Base-by-base conservation (phyloP, 345 rosid species). In the Eucalyptus brandiana region DNA sequence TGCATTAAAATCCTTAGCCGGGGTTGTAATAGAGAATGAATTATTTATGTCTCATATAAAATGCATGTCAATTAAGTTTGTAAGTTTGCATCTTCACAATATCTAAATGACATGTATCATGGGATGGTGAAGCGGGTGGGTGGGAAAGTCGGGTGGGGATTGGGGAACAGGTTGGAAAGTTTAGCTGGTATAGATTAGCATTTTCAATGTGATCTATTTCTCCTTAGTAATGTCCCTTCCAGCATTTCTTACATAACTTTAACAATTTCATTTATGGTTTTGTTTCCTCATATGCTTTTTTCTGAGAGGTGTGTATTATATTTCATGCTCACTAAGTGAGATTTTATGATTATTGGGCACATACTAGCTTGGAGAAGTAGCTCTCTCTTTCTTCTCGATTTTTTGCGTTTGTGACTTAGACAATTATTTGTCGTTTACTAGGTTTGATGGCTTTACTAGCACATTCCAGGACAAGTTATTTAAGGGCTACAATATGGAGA, bases 361-460 rank as follows among this genome's bases (percentile, higher is more conserved):
- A 2, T 85, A 44, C 21, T 14, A 85, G 19, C 54, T 30, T 47
- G 53, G 87, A n/a, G 54, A 86, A 65, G 32, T 56, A 62, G 72
- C 54, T 81, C 47, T 58, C 7, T 81, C 62, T 58, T 30, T 86
- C 11, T 83, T 40, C 40, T 47, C 10, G 47, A 69, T 65, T 65
- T 47, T 30, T 40, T 87, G 49, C n/a, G 48, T 83, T 65, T 48
- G 86, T 26, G 44, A 50, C 54, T 89, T 85, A 86, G 67, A 89
- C 51, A 86, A 67, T 88, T 34, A 30, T 56, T 28, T 89, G 62
- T 23, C 88, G 32, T 86, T 90, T 88, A 76, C 93, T 92, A 97
- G 99, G 95, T 96, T 96, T 92, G 99, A 97, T 93, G 99, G 99
- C 56, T 97, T 97, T 91, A 97, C 99, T 30, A 97, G 99, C 93